Conservation (phyloP, 1,284 basidiomycete genomes). For the Malassezia yamatoensis region DNA sequence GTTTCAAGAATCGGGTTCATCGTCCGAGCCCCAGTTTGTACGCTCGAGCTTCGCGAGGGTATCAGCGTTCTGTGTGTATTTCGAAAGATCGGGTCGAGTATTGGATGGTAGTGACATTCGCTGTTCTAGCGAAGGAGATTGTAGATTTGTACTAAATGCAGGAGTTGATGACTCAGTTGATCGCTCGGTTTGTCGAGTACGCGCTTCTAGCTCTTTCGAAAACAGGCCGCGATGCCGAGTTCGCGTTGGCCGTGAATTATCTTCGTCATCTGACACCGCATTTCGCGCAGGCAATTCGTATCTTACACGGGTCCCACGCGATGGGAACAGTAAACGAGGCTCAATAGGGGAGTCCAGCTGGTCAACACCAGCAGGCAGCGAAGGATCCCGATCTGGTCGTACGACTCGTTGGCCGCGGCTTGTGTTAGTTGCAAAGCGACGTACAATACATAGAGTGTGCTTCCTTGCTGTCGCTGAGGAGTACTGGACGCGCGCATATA, state of each 20-base stretch:
- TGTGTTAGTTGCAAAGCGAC: background rate
- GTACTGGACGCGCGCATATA: conserved; percentile 18
- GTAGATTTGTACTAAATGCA: no score
- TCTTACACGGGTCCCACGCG: background rate
- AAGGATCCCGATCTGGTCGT: background rate
- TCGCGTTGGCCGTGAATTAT: background rate
- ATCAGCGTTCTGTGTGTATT: background rate
- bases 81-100: background rate
- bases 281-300: background rate
- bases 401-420: conserved; percentile 15
- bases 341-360: conserved; percentile 4
- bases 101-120: no score
- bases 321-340: conserved; percentile 9
- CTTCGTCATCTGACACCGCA: conserved; percentile 14
- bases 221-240: background rate
- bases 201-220: conserved; percentile 5
- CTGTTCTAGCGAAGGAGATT: no score
- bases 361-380: background rate
- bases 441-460: conserved; percentile 32
- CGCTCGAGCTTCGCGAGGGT: conserved; percentile 8
- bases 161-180: no score
- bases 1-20: background rate
- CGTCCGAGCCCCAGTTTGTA: conserved; percentile 10
- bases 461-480: conserved; percentile 24
- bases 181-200: background rate